Percentiles rank a stretch among this genome's conserved stretches.
Conservation (phyloP, 2,329 filamentous ascomycete species). For the Fusarium pseudonygamai region DNA sequence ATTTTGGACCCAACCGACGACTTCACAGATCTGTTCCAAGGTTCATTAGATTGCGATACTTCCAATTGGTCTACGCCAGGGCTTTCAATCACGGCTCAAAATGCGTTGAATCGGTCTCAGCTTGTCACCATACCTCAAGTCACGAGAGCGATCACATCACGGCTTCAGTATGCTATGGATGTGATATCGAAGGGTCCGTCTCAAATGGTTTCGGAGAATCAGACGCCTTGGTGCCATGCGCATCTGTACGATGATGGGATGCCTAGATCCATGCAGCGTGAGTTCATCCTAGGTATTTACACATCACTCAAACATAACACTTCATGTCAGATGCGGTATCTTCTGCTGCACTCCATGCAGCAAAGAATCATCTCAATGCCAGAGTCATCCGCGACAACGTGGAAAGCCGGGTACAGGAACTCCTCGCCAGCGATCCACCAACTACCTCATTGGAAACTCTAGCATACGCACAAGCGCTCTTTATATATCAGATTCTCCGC, state of each 20-base stretch:
- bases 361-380: background rate
- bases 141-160: background rate
- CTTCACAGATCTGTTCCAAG: background rate
- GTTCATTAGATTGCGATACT: background rate
- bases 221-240: background rate
- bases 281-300: fast-evolving
- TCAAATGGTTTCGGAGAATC: background rate
- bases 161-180: background rate
- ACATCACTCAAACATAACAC: fast-evolving
- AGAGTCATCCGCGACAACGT: background rate
- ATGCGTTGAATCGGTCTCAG: background rate
- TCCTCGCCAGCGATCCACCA: background rate
- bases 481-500: background rate
- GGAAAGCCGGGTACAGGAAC: background rate
- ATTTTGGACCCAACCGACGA: background rate
- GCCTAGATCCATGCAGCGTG: background rate
- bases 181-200: background rate
- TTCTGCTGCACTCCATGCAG: background rate
- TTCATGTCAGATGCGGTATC: background rate
- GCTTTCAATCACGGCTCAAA: background rate
- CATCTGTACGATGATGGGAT: background rate
- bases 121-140: background rate
- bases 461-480: background rate
- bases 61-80: fast-evolving
- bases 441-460: background rate